Percentiles rank a stretch among this genome's conserved stretches.
These are phyloP conservation scores for Symmetrospora coprosmae DNA, from an alignment of 768 basidiomycete species.

Conservation along the genomic window DNA sequence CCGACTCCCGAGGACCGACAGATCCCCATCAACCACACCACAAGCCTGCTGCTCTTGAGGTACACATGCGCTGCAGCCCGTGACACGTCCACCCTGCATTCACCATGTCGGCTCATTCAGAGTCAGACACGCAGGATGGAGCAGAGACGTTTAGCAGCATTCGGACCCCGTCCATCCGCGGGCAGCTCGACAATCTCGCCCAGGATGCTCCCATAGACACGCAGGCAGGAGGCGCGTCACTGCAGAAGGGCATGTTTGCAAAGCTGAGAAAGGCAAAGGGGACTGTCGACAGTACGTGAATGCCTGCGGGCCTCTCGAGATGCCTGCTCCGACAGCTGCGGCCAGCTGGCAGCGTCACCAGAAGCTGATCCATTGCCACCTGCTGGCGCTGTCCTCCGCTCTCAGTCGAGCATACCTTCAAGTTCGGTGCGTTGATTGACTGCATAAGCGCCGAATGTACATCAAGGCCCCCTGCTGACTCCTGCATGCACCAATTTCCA, in stretches of 20 bases:
- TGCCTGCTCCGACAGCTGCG: neutral
- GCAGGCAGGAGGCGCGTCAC: neutral
- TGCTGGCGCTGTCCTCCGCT: neutral
- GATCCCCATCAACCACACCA: too few relatives aligned
- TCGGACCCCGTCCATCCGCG: slow-evolving; percentile 2
- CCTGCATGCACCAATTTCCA: slow-evolving; percentile 32
- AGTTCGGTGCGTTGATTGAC: neutral
- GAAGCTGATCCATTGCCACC: neutral
- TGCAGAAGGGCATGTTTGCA: neutral
- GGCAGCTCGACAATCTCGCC: slow-evolving; percentile 2
- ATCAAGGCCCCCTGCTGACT: neutral
- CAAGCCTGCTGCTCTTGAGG: too few relatives aligned
- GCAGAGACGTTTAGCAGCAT: slow-evolving; percentile 14
- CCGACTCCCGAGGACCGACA: too few relatives aligned
- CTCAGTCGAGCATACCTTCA: slow-evolving; percentile 14
- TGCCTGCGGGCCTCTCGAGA: too few relatives aligned
- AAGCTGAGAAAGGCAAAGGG: slow-evolving; percentile 1
- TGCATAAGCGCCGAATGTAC: too few relatives aligned
- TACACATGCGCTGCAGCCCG: too few relatives aligned
- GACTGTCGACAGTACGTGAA: slow-evolving; percentile 8
- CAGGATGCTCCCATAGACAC: slow-evolving; percentile 1
- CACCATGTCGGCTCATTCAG: too few relatives aligned
- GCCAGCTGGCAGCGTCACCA: neutral
- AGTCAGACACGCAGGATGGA: too few relatives aligned
- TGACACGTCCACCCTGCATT: too few relatives aligned